A percentile compares a stretch with the other conserved stretches of the same genome.
phyloP scores from a whole-genome alignment of 2,329 filamentous ascomycete genomes.

The Nannizzia gypsea region DNA sequence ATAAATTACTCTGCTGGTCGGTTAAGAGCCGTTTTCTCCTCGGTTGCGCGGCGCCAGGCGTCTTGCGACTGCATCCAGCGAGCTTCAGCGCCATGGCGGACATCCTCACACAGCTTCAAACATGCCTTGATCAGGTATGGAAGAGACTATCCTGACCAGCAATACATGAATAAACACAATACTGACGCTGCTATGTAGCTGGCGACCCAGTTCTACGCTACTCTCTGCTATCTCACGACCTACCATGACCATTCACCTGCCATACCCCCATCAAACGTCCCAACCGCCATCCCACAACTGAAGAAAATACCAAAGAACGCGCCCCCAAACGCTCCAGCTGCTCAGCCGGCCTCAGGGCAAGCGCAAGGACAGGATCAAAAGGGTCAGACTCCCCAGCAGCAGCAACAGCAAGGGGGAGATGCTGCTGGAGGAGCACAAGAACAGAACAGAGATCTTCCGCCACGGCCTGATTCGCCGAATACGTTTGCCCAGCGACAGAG shows the following conservation, averaged over 20 bases:
- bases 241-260: constrained; percentile 36
- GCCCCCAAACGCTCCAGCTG: constrained; percentile 15
- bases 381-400: background rate
- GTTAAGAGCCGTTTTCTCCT: background rate
- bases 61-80: background rate
- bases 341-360: constrained; percentile 10
- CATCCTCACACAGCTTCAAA: constrained; percentile 40
- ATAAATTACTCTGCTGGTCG: background rate
- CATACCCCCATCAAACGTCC: constrained; percentile 22
- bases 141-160: background rate
- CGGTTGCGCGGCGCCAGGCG: background rate
- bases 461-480: constrained; percentile 29
- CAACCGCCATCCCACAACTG: constrained; percentile 26
- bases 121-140: constrained; percentile 38
- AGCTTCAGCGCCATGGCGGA: constrained; percentile 30
- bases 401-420: constrained; percentile 7
- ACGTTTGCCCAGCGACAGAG: constrained; percentile 35
- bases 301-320: constrained; percentile 34
- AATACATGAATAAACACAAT: background rate
- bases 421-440: background rate
- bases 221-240: constrained; percentile 37
- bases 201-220: constrained; percentile 42
- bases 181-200: constrained; percentile 22
- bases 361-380: constrained; percentile 15
- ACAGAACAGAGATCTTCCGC: background rate